Evolutionary conservation across 306 rosid genomes (phyloP), one percentile per base, ranked within the genome.

Genomic region (Ochetophila trinervis): DNA sequence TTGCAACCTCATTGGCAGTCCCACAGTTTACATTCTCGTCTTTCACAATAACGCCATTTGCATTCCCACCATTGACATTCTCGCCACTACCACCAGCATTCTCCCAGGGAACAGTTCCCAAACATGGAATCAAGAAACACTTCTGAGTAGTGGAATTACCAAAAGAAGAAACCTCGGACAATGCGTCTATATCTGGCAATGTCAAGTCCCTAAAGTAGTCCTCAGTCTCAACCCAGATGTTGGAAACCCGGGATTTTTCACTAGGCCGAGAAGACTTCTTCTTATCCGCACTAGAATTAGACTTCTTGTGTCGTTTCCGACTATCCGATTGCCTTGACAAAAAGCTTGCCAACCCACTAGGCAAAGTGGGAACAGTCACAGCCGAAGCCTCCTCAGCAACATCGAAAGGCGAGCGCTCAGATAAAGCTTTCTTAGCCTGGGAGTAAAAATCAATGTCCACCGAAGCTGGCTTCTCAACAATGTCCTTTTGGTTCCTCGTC

Each of bases 221-320:
- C 74, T 84, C 96, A 0, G 87, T 88, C 77, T 90, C 87, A 13
- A 17, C 71, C 99, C 99, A 94, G 63, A 94, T 62, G 76, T 67
- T 86, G 53, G 78, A 69, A 34, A 62, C 70, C 5, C 76, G 86
- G 0, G 81, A 45, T 82, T 68, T 88, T 54, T 91, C 89, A 6
- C 70, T 56, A 15, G 65, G 73, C 73, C 93, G 74, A 55, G 91
- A 77, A 2, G 84, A 78, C 81, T 90, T 90, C 85, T 86, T 93
- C 71, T 66, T 66, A 12, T 81, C 89, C 9, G 83, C 81, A 0
- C 83, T 82, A 0, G 88, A 60, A 68, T 85, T 87, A 6, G 89
- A 74, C 91, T 94, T 94, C 89, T 87, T 90, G 6, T 77, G 91
- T 37, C 91, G 88, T 67, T 80, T 85, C 69, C 94, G 80, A 71